Percentiles rank a stretch among this genome's conserved stretches.
phyloP scores from a whole-genome alignment of 176 grass and related monocot genomes.

The Cenchrus fungigraminus region DNA sequence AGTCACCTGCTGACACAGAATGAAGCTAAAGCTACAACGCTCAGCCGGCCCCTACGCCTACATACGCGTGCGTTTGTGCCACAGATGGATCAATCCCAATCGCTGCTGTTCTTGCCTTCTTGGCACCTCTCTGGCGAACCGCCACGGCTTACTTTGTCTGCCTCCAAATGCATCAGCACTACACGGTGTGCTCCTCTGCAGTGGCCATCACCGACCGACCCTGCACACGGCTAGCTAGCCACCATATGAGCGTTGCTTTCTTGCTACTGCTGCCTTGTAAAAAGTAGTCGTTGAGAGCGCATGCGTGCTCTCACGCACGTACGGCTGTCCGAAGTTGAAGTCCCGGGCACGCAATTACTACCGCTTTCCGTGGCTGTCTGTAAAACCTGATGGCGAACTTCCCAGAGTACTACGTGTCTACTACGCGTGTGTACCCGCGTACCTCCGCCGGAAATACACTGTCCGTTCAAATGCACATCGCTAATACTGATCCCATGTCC shows the following conservation, averaged over 20 bases:
- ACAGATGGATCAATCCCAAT: not conserved
- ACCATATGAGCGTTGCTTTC: conserved; percentile 8
- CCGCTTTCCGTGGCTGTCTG: not conserved
- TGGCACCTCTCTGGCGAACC: not conserved
- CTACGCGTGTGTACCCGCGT: too few species aligned
- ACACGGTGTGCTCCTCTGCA: not conserved
- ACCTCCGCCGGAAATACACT: not conserved
- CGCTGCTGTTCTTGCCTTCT: conserved; percentile 16
- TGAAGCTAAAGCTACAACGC: not conserved
- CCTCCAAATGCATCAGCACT: not conserved
- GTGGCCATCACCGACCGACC: not conserved
- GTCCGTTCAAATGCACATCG: not conserved
- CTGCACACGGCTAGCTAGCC: not conserved
- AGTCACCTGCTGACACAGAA: not conserved
- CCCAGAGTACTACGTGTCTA: too few species aligned
- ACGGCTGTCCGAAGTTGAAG: not conserved
- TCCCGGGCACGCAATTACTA: conserved; percentile 11
- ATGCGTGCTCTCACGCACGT: not conserved
- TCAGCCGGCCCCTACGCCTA: not conserved
- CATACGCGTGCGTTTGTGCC: not conserved
- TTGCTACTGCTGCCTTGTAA: not conserved
- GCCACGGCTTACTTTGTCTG: conserved; percentile 25
- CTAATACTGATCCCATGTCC: not conserved
- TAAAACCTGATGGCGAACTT: not conserved
- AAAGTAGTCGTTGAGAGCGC: not conserved